phyloP scores from a whole-genome alignment of 2,329 filamentous ascomycete genomes.

The Trichoderma semiorbis region DNA sequence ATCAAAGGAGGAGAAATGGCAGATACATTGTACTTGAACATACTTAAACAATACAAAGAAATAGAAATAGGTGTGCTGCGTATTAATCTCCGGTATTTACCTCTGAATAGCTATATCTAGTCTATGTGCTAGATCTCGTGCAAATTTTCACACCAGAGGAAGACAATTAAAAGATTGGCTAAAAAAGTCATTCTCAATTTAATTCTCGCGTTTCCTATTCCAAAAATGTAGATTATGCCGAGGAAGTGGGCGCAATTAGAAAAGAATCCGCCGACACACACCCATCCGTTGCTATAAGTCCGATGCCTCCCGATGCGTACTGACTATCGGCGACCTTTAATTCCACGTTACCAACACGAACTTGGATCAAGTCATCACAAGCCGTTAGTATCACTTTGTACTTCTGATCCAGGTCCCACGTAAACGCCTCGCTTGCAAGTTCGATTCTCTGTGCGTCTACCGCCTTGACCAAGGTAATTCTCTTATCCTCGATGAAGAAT shows the following conservation, averaged over 20 bases:
- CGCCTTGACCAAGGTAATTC: constrained; percentile 19
- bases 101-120: neutral
- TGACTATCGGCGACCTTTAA: neutral
- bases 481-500: constrained; percentile 20
- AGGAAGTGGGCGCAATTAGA: neutral
- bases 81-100: neutral
- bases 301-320: constrained; percentile 15
- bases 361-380: neutral
- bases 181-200: neutral
- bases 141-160: neutral
- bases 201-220: neutral
- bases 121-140: neutral
- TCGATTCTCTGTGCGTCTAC: constrained; percentile 2
- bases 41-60: neutral
- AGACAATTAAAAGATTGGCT: neutral
- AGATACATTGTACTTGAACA: neutral
- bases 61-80: neutral
- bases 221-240: neutral
- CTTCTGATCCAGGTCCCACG: constrained; percentile 9
- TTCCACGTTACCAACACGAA: neutral
- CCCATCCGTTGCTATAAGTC: constrained; percentile 19
- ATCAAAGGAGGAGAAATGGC: neutral
- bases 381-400: constrained; percentile 1
- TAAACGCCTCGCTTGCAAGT: constrained; percentile 1
- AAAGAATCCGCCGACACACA: constrained; percentile 12